A percentile compares a stretch with the other conserved stretches of the same genome.
Evolutionary conservation across 257 asterid genomes (phyloP).

Genomic region (Anisodus acutangulus): DNA sequence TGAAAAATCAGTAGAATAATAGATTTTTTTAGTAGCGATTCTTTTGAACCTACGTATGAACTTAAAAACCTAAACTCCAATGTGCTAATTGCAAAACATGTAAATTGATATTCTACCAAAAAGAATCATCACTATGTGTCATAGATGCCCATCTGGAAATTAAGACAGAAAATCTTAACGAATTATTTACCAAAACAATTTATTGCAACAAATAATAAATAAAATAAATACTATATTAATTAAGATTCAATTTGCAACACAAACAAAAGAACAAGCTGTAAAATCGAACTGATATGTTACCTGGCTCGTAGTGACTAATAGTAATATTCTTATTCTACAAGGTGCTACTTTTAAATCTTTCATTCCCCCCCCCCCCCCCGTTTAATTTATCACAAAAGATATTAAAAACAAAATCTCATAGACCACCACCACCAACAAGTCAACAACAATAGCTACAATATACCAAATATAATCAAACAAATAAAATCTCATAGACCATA

Average conservation of each 20-base stretch:
- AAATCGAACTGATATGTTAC: conserved; percentile 2
- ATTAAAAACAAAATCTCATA: background rate
- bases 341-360: background rate
- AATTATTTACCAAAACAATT: background rate
- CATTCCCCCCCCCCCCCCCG: background rate
- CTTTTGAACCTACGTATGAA: no score
- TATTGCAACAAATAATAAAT: no score
- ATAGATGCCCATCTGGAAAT: background rate
- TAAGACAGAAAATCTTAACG: background rate
- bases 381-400: background rate
- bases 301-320: conserved; percentile 9
- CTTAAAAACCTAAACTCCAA: no score
- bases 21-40: no score
- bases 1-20: no score
- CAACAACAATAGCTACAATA: no score
- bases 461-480: no score
- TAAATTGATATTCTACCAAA: no score
- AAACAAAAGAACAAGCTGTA: conserved; percentile 11
- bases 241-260: background rate
- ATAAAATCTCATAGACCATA: no score
- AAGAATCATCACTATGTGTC: no score
- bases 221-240: no score
- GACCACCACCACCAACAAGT: background rate
- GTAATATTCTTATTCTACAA: conserved; percentile 11
- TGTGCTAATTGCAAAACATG: no score